A percentile compares a stretch with the other conserved stretches of the same genome.
These are phyloP conservation scores for Coemansia sp. DNA, from an alignment of 371 early-diverging fungal genomes.

Conservation along the genomic window DNA sequence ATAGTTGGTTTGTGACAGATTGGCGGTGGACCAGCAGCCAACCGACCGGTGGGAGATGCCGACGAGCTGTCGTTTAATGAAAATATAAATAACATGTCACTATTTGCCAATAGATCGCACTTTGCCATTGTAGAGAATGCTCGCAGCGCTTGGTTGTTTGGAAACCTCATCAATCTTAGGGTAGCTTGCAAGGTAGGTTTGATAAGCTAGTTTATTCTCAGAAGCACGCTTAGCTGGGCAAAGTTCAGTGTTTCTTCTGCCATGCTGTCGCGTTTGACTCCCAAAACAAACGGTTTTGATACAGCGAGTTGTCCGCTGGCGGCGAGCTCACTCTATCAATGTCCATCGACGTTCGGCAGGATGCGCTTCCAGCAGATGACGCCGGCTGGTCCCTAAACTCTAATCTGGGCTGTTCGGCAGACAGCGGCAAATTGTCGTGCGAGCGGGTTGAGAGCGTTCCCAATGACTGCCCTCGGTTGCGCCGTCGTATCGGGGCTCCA, in stretches of 20 bases:
- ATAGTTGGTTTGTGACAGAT: no score
- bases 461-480: slow-evolving; percentile 50
- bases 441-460: slow-evolving; percentile 69
- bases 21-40: no score
- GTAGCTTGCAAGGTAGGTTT: no score
- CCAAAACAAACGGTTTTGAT: slow-evolving; percentile 35
- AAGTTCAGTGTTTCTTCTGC: background rate
- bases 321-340: slow-evolving; percentile 22
- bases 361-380: slow-evolving; percentile 1
- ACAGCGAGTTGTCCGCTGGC: slow-evolving; percentile 33
- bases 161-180: no score
- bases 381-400: background rate
- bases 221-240: no score
- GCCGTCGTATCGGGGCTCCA: slow-evolving; percentile 30
- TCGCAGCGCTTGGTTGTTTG: no score
- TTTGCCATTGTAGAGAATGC: no score
- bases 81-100: no score
- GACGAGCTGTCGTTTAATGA: no score
- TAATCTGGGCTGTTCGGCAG: background rate
- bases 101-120: no score
- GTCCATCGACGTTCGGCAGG: slow-evolving; percentile 39
- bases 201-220: no score
- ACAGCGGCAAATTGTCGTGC: slow-evolving; percentile 2
- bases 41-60: no score
- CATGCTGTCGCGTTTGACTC: slow-evolving; percentile 3